A percentile compares a stretch with the other conserved stretches of the same genome.
phyloP scores from a whole-genome alignment of 257 asterid genomes.

The Solanum chmielewskii region DNA sequence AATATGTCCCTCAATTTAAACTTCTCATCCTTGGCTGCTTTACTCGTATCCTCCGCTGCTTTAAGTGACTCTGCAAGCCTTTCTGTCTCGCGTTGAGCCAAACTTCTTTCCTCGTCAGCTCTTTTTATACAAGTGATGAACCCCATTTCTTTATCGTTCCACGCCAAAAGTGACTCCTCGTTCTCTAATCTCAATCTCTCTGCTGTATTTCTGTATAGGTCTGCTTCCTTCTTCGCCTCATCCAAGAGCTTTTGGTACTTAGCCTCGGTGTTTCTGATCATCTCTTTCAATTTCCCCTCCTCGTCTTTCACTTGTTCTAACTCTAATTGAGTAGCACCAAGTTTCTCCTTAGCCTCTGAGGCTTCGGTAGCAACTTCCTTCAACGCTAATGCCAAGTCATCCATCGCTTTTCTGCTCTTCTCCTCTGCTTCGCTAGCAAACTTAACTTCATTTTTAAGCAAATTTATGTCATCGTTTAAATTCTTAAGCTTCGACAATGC shows the following conservation, averaged over 20 bases:
- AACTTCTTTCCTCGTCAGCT: constrained; percentile 64
- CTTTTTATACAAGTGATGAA: constrained; percentile 59
- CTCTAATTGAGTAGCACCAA: constrained; percentile 13
- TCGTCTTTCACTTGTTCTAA: constrained; percentile 32
- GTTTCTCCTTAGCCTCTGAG: constrained; percentile 48
- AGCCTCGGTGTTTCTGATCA: constrained; percentile 26
- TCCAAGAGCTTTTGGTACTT: constrained; percentile 25
- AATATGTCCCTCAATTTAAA: constrained; percentile 4
- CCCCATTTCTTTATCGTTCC: constrained; percentile 84
- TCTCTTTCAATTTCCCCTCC: constrained; percentile 26
- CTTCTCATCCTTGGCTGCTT: neutral
- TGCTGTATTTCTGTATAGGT: constrained; percentile 34
- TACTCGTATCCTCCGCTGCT: neutral
- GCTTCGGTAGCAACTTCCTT: constrained; percentile 76
- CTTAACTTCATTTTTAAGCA: constrained; percentile 30
- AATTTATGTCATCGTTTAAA: neutral
- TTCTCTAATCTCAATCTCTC: constrained; percentile 69
- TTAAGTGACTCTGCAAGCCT: neutral
- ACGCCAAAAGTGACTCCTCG: constrained; percentile 72
- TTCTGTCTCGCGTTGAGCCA: constrained; percentile 19
- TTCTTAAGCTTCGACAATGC: neutral
- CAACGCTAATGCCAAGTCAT: constrained; percentile 60
- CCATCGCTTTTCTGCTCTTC: constrained; percentile 76
- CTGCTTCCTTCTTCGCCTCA: constrained; percentile 48
- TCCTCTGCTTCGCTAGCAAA: constrained; percentile 61